Conservation (phyloP, 1,139 yeast genomes). For the Protomyces arabidopsidicola region DNA sequence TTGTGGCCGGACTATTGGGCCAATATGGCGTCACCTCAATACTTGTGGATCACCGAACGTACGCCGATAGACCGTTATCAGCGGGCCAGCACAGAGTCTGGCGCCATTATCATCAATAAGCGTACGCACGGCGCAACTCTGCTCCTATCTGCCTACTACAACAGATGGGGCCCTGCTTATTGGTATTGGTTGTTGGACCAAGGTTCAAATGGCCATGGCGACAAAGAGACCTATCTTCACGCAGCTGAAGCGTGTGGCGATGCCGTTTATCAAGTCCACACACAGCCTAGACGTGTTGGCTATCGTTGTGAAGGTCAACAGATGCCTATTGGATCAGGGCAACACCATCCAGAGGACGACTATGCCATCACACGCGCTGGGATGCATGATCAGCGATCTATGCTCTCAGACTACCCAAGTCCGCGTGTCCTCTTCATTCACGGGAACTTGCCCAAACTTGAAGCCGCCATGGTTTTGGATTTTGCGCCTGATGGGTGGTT, state of each 20-base stretch:
- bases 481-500: constrained; percentile 5
- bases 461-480: constrained; percentile 2
- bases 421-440: constrained; percentile 17
- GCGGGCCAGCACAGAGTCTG: constrained; percentile 72
- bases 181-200: constrained; percentile 82
- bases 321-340: constrained; percentile 10
- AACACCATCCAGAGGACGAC: constrained; percentile 15
- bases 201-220: constrained; percentile 86
- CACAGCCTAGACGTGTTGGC: constrained; percentile 11
- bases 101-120: constrained; percentile 70
- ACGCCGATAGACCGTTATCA: constrained; percentile 52
- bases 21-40: constrained; percentile 64
- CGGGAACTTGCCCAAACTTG: constrained; percentile 12
- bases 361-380: constrained; percentile 1
- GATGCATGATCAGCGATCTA: background rate
- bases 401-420: constrained; percentile 3
- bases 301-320: constrained; percentile 10
- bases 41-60: constrained; percentile 57
- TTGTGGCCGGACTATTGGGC: constrained; percentile 85
- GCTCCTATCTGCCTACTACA: constrained; percentile 68
- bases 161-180: constrained; percentile 69
- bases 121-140: constrained; percentile 59
- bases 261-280: constrained; percentile 11
- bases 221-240: constrained; percentile 71
- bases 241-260: constrained; percentile 1